Evolutionary conservation across 805 yeast genomes (phyloP).

Genomic region (Myxozyma vanderwaltii): DNA sequence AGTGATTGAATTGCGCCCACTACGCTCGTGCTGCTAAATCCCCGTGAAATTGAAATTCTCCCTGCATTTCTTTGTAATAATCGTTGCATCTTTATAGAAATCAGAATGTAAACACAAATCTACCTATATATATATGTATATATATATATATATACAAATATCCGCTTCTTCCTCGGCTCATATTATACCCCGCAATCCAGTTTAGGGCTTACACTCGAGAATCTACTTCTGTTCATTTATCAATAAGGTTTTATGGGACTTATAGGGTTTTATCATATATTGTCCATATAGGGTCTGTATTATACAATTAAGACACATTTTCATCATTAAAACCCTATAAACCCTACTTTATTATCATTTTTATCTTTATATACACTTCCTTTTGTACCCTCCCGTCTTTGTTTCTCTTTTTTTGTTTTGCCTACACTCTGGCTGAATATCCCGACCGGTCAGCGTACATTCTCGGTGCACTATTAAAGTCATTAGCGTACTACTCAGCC

Average conservation of each 20-base stretch:
- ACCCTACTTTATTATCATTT: too few relatives aligned
- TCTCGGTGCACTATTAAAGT: constrained; percentile 58
- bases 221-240: too few relatives aligned
- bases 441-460: constrained; percentile 91
- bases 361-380: neutral
- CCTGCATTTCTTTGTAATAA: neutral
- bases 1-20: constrained; percentile 33
- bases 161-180: neutral
- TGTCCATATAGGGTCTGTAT: too few relatives aligned
- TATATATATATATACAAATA: too few relatives aligned
- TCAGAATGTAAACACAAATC: too few relatives aligned
- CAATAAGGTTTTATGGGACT: too few relatives aligned
- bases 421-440: constrained; percentile 40
- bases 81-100: neutral
- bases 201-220: neutral
- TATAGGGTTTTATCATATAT: too few relatives aligned
- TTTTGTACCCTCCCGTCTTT: neutral
- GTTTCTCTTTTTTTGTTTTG: too few relatives aligned
- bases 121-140: too few relatives aligned
- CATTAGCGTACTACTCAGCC: neutral
- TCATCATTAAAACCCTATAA: too few relatives aligned
- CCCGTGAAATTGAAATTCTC: neutral
- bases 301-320: too few relatives aligned
- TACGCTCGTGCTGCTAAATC: neutral
- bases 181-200: neutral